Percentiles rank a stretch among this genome's conserved stretches.
Conservation (phyloP, 1,284 basidiomycete species). For the Papiliotrema laurentii region DNA sequence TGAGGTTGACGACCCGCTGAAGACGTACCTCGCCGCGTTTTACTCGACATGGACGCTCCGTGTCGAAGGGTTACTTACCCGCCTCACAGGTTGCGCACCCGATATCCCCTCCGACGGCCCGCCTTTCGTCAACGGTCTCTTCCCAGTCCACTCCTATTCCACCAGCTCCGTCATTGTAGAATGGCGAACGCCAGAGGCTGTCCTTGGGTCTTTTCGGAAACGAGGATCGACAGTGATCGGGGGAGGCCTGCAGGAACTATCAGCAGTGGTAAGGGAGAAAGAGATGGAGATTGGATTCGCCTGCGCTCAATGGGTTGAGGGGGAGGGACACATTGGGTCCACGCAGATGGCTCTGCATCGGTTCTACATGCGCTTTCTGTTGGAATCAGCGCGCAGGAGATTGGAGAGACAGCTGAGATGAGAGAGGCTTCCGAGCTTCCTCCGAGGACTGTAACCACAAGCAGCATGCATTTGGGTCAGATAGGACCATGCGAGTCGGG, state of each 20-base stretch:
- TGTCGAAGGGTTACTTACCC: background rate
- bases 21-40: background rate
- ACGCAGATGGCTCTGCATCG: background rate
- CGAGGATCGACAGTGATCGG: background rate
- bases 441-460: no score
- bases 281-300: background rate
- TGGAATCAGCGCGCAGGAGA: background rate
- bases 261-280: background rate
- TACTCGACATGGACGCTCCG: constrained; percentile 1
- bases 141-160: background rate
- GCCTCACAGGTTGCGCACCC: background rate
- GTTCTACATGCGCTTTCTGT: background rate
- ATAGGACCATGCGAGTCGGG: no score
- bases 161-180: background rate
- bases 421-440: no score
- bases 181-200: background rate
- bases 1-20: background rate
- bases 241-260: background rate
- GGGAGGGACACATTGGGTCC: background rate
- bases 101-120: background rate
- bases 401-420: no score
- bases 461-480: no score
- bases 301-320: background rate
- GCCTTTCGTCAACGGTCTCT: background rate
- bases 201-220: background rate